Base-by-base conservation (phyloP, 495 filamentous ascomycete species). In the Darksidea phi region DNA sequence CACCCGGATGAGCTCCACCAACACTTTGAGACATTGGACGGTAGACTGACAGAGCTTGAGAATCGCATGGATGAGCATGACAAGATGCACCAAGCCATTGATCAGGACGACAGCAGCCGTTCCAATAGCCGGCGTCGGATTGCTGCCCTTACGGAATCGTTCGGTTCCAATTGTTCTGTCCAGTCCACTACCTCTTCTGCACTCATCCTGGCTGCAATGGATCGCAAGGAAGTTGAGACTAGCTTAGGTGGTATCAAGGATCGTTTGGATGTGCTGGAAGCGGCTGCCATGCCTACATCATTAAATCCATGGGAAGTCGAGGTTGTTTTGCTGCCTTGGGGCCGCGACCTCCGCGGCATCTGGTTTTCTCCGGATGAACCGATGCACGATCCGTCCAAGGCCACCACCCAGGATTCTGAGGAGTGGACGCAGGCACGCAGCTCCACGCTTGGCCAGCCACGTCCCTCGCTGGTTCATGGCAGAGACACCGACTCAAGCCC, bases 311-410 rank as follows among this genome's bases (percentile, higher is more conserved):
- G 84, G 84, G 78, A 86, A 63, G 69, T 89, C 23, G 85, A 89
- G 65, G 84, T 89, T 18, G 77, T 88, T 17, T 80, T 88, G 50
- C 65, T 88, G n/a, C 86, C 86, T 32, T 89, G 85, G 72, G 82
- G 79, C 8, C 67, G 68, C 26, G 63, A 81, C 0, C 72, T 89
- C 43, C 81, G 78, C 65, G 82, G 82, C 6, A 71, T 88, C 32
- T 89, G 86, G 86, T 78, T 80, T 63, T 71, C 75, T 38, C 64
- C 76, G 12, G 69, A 76, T 51, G 78, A 82, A 11, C 77, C 80
- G 24, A 69, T 74, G 6, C 75, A 68, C 52, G 74, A 79, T 8
- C 69, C 68, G 11, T 66, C 74, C 34, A 71, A 70, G 13, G 25
- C 38, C 42, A 70, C 59, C 13, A 72, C 73, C 4, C 75, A 78